phyloP scores from a whole-genome alignment of 306 rosid genomes.

The Vigna radiata region DNA sequence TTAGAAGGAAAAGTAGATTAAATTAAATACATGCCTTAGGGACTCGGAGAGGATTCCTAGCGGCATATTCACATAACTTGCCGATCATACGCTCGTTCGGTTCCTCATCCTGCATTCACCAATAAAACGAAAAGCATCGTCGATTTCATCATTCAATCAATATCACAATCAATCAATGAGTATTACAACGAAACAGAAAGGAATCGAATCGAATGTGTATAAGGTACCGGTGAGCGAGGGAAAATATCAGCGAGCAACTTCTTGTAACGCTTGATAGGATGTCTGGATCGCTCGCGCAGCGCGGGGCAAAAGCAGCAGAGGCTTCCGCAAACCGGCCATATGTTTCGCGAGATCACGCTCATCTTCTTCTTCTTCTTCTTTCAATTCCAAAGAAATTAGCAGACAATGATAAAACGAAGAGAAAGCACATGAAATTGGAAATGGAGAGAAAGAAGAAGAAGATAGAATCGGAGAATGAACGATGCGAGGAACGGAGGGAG shows the following conservation, averaged over 20 bases:
- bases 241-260: slow-evolving; percentile 77
- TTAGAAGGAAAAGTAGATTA: not conserved
- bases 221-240: slow-evolving; percentile 62
- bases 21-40: slow-evolving; percentile 59
- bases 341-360: slow-evolving; percentile 76
- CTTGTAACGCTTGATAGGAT: slow-evolving; percentile 87
- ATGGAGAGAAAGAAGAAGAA: slow-evolving; percentile 22
- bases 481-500: not conserved
- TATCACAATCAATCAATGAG: not conserved
- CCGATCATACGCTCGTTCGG: slow-evolving; percentile 84
- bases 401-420: not conserved
- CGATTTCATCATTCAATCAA: not conserved
- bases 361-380: slow-evolving; percentile 38
- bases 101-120: slow-evolving; percentile 67
- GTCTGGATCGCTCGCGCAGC: slow-evolving; percentile 76
- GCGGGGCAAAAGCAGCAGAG: slow-evolving; percentile 84
- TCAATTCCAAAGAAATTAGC: not conserved
- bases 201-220: not conserved
- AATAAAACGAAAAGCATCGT: not conserved
- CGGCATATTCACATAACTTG: slow-evolving; percentile 83
- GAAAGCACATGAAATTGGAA: not conserved
- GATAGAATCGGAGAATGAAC: not conserved
- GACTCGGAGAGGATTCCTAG: slow-evolving; percentile 86
- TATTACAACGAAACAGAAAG: not conserved
- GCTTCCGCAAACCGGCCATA: slow-evolving; percentile 81